phyloP scores from a whole-genome alignment of 257 asterid species.

The Solanum commersonii region DNA sequence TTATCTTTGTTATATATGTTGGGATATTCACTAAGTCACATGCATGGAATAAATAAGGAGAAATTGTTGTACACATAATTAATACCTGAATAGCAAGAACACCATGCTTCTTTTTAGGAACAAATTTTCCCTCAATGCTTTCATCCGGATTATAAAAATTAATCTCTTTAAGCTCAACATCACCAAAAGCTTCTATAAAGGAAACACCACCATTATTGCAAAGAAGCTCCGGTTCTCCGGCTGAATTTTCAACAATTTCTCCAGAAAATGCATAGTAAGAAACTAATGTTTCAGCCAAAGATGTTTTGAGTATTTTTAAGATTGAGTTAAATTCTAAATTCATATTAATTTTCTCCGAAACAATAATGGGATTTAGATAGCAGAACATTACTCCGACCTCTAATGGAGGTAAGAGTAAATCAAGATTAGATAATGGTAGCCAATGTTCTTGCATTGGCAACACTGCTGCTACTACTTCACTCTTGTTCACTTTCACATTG shows the following conservation, averaged over 20 bases:
- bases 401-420: slow-evolving; percentile 1
- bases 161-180: background rate
- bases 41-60: background rate
- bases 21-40: background rate
- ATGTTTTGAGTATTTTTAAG: background rate
- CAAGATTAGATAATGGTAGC: slow-evolving; percentile 3
- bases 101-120: background rate
- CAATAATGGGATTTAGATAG: background rate
- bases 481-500: background rate
- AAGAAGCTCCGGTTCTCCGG: background rate
- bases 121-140: background rate
- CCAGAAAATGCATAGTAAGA: slow-evolving; percentile 7
- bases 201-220: slow-evolving; percentile 3
- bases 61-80: too few relatives aligned
- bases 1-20: too few relatives aligned
- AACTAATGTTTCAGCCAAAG: background rate
- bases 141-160: slow-evolving; percentile 5
- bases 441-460: slow-evolving; percentile 5
- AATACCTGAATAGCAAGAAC: slow-evolving; percentile 3
- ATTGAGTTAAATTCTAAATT: background rate
- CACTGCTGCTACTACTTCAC: background rate
- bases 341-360: background rate
- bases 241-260: background rate
- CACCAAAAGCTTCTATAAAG: background rate
- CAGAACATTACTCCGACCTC: background rate